phyloP scores from a whole-genome alignment of 352 stramenopile genomes.

The Phytophthora sp. region DNA sequence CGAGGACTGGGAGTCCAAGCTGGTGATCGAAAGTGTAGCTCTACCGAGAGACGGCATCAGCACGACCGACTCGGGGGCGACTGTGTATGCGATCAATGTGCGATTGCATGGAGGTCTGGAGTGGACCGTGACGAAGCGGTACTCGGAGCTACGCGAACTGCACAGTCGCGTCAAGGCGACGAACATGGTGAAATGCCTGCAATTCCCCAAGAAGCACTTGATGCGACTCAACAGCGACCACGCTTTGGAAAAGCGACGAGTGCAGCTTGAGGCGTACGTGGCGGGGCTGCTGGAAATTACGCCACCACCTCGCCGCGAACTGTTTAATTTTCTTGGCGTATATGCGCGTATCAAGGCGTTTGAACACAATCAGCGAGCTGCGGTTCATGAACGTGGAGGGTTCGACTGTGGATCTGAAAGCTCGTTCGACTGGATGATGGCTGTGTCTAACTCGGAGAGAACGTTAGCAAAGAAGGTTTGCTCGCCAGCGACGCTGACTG shows the following conservation, averaged over 20 bases:
- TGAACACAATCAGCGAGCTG: no score
- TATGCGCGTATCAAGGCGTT: not conserved
- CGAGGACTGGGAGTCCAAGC: not conserved
- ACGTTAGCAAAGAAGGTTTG: no score
- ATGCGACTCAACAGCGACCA: not conserved
- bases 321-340: not conserved
- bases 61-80: not conserved
- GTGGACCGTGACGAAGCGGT: not conserved
- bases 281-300: not conserved
- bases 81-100: not conserved
- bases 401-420: no score
- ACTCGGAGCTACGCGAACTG: not conserved
- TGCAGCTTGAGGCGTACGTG: not conserved
- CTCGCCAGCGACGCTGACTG: no score
- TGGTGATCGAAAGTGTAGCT: not conserved
- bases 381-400: no score
- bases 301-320: not conserved
- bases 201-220: not conserved
- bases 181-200: not conserved
- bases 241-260: not conserved
- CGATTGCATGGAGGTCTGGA: not conserved
- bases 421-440: no score
- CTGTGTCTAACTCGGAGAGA: no score
- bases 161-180: not conserved
- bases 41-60: not conserved